A percentile compares a stretch with the other conserved stretches of the same genome.
phyloP scores from a whole-genome alignment of 441 rosid species.

The Gossypium trilobum region DNA sequence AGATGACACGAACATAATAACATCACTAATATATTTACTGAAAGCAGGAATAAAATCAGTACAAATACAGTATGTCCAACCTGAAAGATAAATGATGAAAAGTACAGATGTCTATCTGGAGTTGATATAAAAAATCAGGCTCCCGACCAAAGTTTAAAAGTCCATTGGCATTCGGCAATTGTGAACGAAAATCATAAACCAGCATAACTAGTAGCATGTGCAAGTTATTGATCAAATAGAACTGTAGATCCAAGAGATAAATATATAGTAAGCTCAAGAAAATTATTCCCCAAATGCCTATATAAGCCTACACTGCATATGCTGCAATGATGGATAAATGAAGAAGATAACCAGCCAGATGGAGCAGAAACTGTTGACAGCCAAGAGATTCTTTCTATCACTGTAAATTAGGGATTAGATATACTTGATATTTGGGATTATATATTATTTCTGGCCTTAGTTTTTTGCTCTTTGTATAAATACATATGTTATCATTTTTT shows the following conservation, averaged over 20 bases:
- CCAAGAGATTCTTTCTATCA: too few species aligned
- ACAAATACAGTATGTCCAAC: conserved; percentile 1
- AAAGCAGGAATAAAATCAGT: conserved; percentile 28
- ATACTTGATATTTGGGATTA: too few species aligned
- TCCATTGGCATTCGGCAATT: neutral
- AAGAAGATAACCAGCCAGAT: neutral
- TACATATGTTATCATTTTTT: too few species aligned
- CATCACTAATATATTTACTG: conserved; percentile 88
- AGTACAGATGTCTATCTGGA: neutral
- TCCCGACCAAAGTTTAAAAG: neutral
- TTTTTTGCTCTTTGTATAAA: too few species aligned
- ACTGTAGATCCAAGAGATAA: neutral
- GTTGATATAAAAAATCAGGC: neutral
- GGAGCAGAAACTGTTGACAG: conserved; percentile 1
- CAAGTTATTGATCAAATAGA: neutral
- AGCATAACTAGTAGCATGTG: neutral
- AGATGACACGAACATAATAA: conserved; percentile 75
- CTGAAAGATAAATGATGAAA: conserved; percentile 7
- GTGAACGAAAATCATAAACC: neutral
- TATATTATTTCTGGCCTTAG: too few species aligned
- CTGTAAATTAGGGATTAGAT: too few species aligned
- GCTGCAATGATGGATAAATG: neutral
- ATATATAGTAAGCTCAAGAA: neutral
- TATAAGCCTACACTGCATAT: neutral
- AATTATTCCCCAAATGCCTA: neutral